Conservation (phyloP, 768 basidiomycete genomes). For the Suillus ampliporus region DNA sequence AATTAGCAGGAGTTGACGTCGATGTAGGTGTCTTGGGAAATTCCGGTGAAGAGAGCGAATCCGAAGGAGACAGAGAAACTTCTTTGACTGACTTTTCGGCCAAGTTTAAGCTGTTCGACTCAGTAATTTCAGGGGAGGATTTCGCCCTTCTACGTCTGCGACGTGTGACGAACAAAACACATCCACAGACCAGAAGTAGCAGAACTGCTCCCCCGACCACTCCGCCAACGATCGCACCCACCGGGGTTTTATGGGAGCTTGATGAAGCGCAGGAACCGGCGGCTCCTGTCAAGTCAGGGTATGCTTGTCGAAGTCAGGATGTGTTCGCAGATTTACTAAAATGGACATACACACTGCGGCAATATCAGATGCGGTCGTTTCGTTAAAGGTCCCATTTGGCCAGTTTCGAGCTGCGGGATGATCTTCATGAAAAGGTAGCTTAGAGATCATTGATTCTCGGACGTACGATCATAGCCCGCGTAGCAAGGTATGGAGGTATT, state of each 20-base stretch:
- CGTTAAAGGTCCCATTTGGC: constrained; percentile 23
- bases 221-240: constrained; percentile 28
- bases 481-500: constrained; percentile 29
- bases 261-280: constrained; percentile 12
- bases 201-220: constrained; percentile 25
- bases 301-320: constrained; percentile 15
- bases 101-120: not conserved
- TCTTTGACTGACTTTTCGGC: constrained; percentile 4
- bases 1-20: not conserved
- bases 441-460: not conserved
- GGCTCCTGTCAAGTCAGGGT: constrained; percentile 26
- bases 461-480: constrained; percentile 30
- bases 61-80: constrained; percentile 1
- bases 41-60: not conserved
- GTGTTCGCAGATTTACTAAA: not conserved
- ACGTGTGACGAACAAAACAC: constrained; percentile 17
- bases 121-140: constrained; percentile 2
- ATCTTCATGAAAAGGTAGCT: constrained; percentile 3
- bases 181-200: constrained; percentile 20
- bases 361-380: constrained; percentile 19
- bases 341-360: constrained; percentile 21
- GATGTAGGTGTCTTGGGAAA: not conserved
- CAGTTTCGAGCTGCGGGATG: constrained; percentile 26
- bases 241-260: constrained; percentile 11
- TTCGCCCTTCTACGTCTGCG: constrained; percentile 16